Evolutionary conservation across 2,329 filamentous ascomycete species (phyloP), one percentile per base, ranked within the genome.

Genomic region (Hypoxylon sp.): DNA sequence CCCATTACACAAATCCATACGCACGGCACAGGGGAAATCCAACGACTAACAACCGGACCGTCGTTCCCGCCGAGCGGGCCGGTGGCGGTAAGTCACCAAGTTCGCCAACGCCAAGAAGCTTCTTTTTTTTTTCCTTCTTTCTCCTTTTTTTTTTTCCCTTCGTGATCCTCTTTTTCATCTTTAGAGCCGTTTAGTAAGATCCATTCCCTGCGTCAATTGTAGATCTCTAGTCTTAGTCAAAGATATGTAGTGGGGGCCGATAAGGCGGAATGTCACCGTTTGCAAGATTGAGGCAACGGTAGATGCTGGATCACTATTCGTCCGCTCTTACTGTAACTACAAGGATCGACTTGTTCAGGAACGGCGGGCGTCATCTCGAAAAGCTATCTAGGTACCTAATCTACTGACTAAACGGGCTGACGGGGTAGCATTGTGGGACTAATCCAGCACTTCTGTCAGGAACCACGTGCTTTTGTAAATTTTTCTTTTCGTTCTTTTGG

Each of bases 241-340:
- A 25, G 5, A 30, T 29, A 21, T 32, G 30, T 5, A 12, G 51
- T 62, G 52, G 63, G 63, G 63, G 63, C 53, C 27, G 53, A 54
- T 65, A 61, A 57, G 52, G 62, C 62, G 62, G 62, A 46, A 57
- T 57, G 56, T 57, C 50, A 23, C 57, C 16, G 45, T 52, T 50
- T 51, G 16, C 32, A 56, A 65, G 51, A 61, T 65, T 47, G 46
- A 45, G 29, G 8, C 41, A n/a, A 46, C n/a, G 19, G 2, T 21
- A 27, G 37, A 19, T 54, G 21, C 21, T 46, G 45, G 39, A 12
- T 21, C 30, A 11, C 32, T 16, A 61, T 65, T 61, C 34, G 55
- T 48, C 34, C 16, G 50, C 14, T 45, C 12, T 45, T n/a, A 43
- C n/a, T n/a, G n/a, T n/a, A n/a, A 12, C 14, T 25, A 53, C 19